These are phyloP conservation scores for Apostasia ramifera DNA, from an alignment of 106 monocot genomes.

Conservation along the genomic window DNA sequence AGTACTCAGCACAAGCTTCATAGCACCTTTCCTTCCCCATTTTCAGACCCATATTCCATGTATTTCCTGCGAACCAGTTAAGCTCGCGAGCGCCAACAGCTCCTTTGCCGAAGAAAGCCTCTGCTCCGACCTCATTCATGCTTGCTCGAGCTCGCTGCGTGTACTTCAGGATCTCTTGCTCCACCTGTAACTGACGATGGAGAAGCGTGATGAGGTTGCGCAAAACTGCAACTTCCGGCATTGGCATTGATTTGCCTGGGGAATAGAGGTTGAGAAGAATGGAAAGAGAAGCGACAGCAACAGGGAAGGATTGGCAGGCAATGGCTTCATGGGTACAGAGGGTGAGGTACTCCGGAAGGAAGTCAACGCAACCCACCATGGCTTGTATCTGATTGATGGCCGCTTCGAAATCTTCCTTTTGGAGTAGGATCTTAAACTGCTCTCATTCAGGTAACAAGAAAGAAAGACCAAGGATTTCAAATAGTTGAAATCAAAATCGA, in stretches of 20 bases:
- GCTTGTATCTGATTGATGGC: slow-evolving; percentile 70
- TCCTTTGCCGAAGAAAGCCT: slow-evolving; percentile 69
- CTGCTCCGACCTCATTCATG: slow-evolving; percentile 53
- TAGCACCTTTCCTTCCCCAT: slow-evolving; percentile 47
- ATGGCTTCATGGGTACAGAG: slow-evolving; percentile 86
- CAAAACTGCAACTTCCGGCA: slow-evolving; percentile 64
- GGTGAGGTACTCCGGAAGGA: slow-evolving; percentile 80
- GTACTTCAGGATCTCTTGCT: slow-evolving; percentile 61
- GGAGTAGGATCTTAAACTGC: slow-evolving; percentile 84
- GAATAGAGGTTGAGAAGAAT: slow-evolving; percentile 66
- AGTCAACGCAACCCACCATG: slow-evolving; percentile 70
- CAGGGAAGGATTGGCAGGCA: slow-evolving; percentile 36
- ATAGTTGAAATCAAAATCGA: neutral
- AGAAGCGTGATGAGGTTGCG: slow-evolving; percentile 79
- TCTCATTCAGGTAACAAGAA: neutral
- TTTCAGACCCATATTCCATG: slow-evolving; percentile 92
- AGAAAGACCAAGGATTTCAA: neutral
- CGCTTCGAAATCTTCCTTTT: slow-evolving; percentile 65
- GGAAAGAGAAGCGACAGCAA: slow-evolving; percentile 69
- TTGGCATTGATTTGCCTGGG: slow-evolving; percentile 62
- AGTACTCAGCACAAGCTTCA: slow-evolving; percentile 57
- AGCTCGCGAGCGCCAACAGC: slow-evolving; percentile 54
- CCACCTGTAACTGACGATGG: slow-evolving; percentile 17
- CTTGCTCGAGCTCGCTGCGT: slow-evolving; percentile 34
- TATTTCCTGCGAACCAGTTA: slow-evolving; percentile 79